Evolutionary conservation across 2,329 filamentous ascomycete genomes (phyloP).

Genomic region (Lecanicillium sp.): DNA sequence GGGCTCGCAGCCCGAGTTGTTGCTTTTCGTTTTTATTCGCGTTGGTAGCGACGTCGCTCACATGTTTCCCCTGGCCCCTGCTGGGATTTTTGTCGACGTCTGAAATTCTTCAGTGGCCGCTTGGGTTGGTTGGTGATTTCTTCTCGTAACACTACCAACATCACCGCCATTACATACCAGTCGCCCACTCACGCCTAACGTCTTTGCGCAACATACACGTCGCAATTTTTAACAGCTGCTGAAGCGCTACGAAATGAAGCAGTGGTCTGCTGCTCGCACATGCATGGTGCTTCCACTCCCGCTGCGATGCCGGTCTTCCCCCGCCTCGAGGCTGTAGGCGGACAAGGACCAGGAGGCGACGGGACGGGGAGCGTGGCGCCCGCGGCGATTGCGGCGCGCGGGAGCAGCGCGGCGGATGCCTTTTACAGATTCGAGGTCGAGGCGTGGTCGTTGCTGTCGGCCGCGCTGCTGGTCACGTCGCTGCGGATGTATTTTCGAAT

Average conservation of each 20-base stretch:
- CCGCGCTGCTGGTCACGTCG: not conserved
- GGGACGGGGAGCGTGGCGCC: not conserved
- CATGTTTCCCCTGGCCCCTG: no score
- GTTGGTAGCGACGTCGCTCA: no score
- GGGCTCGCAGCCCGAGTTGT: no score
- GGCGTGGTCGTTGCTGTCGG: constrained; percentile 3
- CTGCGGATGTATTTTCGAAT: constrained; percentile 1
- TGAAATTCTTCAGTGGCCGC: no score
- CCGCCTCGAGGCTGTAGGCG: not conserved
- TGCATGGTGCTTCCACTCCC: not conserved
- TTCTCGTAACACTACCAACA: no score
- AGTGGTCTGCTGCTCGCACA: not conserved
- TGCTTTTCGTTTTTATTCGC: no score
- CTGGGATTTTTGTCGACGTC: no score
- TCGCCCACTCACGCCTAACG: no score
- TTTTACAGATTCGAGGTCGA: constrained; percentile 8
- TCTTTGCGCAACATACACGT: no score
- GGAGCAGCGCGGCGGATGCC: not conserved
- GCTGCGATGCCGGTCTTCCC: not conserved
- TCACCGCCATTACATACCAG: no score
- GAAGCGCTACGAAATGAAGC: not conserved
- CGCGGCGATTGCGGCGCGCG: not conserved
- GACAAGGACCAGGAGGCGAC: not conserved
- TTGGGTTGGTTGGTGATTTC: no score
- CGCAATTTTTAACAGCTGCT: no score